These are phyloP conservation scores for Bothriochloa decipiens DNA, from an alignment of 176 grass and related monocot species.

Conservation along the genomic window DNA sequence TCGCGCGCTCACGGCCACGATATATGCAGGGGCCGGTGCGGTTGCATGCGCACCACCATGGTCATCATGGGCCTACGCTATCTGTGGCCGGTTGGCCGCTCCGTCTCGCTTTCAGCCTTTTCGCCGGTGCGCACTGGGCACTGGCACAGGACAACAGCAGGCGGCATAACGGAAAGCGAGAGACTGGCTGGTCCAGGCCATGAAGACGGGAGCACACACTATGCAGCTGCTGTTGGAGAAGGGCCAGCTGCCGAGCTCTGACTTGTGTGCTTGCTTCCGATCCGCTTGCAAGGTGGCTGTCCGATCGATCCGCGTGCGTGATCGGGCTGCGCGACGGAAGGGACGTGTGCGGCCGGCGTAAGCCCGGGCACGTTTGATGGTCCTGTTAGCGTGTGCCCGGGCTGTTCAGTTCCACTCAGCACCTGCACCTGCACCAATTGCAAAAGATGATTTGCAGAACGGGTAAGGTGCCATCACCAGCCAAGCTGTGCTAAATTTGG, in stretches of 20 bases:
- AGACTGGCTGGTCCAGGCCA: background rate
- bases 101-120: constrained; percentile 24
- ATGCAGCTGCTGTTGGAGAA: background rate
- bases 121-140: constrained; percentile 19
- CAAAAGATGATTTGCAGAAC: background rate
- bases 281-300: background rate
- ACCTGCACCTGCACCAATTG: background rate
- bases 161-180: constrained; percentile 23
- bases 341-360: background rate
- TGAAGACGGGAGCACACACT: background rate
- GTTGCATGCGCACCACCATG: background rate
- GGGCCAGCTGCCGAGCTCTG: too few relatives aligned
- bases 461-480: background rate
- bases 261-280: background rate
- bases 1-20: background rate
- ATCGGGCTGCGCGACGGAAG: background rate
- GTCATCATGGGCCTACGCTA: too few relatives aligned
- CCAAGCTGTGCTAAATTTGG: background rate
- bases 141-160: too few relatives aligned
- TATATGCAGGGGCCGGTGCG: background rate
- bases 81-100: background rate
- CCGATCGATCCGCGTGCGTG: background rate
- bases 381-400: background rate
- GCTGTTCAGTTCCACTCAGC: background rate
- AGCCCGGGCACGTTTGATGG: background rate